phyloP scores from a whole-genome alignment of 2,329 filamentous ascomycete species.

The Arthrobotrys iridis region DNA sequence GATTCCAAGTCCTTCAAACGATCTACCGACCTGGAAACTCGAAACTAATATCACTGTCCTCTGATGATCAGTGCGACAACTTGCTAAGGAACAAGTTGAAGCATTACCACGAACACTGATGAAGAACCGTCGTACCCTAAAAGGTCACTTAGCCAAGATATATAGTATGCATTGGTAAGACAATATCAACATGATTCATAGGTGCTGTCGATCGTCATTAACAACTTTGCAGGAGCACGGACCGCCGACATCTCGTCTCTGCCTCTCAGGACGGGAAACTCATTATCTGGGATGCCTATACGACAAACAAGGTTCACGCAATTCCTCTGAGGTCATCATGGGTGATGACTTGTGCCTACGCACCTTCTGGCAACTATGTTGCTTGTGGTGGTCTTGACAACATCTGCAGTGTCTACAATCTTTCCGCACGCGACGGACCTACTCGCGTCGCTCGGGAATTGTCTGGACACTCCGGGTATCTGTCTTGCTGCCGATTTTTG shows the following conservation, averaged over 20 bases:
- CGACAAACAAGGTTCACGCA: conserved; percentile 98
- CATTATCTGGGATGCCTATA: conserved; percentile 99
- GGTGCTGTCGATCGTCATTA: background rate
- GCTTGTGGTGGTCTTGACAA: conserved; percentile 98
- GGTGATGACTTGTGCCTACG: conserved; percentile 99
- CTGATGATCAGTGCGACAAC: conserved; percentile 70
- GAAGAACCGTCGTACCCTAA: conserved; percentile 96
- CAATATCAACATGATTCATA: background rate
- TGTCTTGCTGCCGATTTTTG: conserved; percentile 98
- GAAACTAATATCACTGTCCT: conserved; percentile 12
- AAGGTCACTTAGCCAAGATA: conserved; percentile 98
- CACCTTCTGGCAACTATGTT: conserved; percentile 96
- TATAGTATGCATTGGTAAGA: conserved; percentile 99
- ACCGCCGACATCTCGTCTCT: conserved; percentile 94
- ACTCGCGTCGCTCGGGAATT: conserved; percentile 95
- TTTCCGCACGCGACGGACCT: conserved; percentile 95
- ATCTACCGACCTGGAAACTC: background rate
- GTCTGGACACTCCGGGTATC: conserved; percentile 94
- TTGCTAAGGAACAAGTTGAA: conserved; percentile 92
- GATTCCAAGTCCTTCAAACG: background rate
- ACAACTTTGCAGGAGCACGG: conserved; percentile 67
- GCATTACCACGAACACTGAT: conserved; percentile 91
- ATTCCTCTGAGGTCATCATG: conserved; percentile 96
- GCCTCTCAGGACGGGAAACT: conserved; percentile 99
- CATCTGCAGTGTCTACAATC: conserved; percentile 99